Evolutionary conservation across 1,139 yeast genomes (phyloP).

Genomic region (Oligophagozyma castellii): DNA sequence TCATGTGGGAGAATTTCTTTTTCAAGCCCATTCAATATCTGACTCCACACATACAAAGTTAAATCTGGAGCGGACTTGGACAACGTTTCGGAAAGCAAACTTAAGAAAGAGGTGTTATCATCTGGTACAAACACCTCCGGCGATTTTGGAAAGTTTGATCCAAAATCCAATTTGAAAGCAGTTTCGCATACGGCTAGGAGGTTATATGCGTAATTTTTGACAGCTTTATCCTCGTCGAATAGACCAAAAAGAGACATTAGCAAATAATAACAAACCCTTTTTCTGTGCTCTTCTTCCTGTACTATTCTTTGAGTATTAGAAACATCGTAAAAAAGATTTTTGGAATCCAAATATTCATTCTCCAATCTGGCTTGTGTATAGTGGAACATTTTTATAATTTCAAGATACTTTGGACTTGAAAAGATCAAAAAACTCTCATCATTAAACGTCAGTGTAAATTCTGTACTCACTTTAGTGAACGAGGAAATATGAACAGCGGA

Average conservation of each 20-base stretch:
- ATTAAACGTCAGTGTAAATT: constrained; percentile 44
- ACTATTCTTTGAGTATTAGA: constrained; percentile 1
- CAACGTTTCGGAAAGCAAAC: constrained; percentile 41
- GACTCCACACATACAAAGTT: constrained; percentile 30
- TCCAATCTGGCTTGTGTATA: constrained; percentile 42
- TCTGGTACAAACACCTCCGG: constrained; percentile 61
- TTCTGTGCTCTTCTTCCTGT: constrained; percentile 3
- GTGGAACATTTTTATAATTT: constrained; percentile 54
- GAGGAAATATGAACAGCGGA: constrained; percentile 39
- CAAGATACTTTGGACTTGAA: constrained; percentile 47
- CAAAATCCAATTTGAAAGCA: constrained; percentile 48
- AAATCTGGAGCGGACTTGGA: constrained; percentile 44
- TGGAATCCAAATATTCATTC: constrained; percentile 23
- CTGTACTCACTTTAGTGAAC: constrained; percentile 36
- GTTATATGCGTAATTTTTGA: constrained; percentile 50
- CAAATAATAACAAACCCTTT: constrained; percentile 39
- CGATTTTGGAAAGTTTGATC: constrained; percentile 42
- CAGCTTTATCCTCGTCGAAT: constrained; percentile 42
- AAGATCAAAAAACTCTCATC: constrained; percentile 36
- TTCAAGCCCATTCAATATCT: constrained; percentile 17
- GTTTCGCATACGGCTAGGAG: constrained; percentile 51
- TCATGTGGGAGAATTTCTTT: constrained; percentile 12
- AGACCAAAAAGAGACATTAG: constrained; percentile 59
- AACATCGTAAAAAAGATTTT: constrained; percentile 6
- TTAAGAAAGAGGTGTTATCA: constrained; percentile 52